Evolutionary conservation across 805 yeast genomes (phyloP), one percentile per base, ranked within the genome.

Genomic region (Brettanomyces sp.): DNA sequence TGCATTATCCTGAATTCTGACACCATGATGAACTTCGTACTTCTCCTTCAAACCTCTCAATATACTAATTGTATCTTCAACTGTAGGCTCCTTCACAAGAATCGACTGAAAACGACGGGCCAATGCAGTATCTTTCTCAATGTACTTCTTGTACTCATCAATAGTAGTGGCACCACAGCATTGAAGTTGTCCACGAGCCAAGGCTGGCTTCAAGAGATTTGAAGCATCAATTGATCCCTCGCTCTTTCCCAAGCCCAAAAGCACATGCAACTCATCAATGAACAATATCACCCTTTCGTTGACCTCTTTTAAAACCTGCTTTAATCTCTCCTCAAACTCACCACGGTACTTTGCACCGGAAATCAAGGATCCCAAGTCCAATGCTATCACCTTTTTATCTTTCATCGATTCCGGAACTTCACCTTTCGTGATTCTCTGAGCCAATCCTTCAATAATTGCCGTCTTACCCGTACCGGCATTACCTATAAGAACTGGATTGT

Each of bases 391-490:
- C 49, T 80, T 75, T 62, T 93, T 93, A 46, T 84, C 80, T 60
- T 89, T 86, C 83, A 91, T 82, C 39, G 89, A 78, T 51, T 93
- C 98, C 0, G 98, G 98, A 1, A 91, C 99, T 60, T 90, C 95
- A 11, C 91, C 91, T 47, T 84, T 79, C 7, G 87, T 79, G 43
- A 93, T 90, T 56, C 97, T 71, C 64, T 93, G 98, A 0, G 98
- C 98, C 36, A 93, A 70, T 0, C 98, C 99, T 60, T 93, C 99
- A 79, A 93, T 85, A 47, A 93, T 80, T 5, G 98, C 95, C 0
- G 98, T 93, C 64, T 91, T 91, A 68, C 99, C 99, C 0, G 96
- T 95, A 67, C 99, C 99, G 1, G 99, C 99, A 54, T 85, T 80
- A 51, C 99, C 99, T 38, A 93, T 89, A 45, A 91, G 65, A 1